A percentile compares a stretch with the other conserved stretches of the same genome.
phyloP scores from a whole-genome alignment of 306 rosid genomes.

The Corylus americana region DNA sequence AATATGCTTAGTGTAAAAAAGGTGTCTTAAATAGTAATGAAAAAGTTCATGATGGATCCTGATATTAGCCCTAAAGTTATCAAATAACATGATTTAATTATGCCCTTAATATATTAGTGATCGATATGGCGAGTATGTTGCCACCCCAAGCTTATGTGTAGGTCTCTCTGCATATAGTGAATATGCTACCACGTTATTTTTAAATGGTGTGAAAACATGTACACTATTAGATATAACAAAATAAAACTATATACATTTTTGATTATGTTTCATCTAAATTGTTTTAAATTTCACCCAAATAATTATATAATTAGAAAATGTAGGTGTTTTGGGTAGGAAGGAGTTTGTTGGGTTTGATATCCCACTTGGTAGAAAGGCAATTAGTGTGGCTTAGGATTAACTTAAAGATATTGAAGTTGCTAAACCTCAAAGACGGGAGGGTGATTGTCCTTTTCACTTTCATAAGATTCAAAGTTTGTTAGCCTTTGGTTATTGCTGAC shows the following conservation, averaged over 20 bases:
- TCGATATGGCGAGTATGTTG: too few species aligned
- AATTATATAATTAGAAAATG: background rate
- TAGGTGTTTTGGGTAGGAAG: background rate
- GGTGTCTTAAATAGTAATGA: background rate
- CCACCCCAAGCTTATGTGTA: too few species aligned
- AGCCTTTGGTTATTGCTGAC: conserved; percentile 13
- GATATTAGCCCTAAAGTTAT: background rate
- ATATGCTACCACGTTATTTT: too few species aligned
- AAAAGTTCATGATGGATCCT: background rate
- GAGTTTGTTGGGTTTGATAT: conserved; percentile 22
- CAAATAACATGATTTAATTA: background rate
- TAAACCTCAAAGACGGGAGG: conserved; percentile 14
- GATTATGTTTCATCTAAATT: too few species aligned
- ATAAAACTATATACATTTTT: too few species aligned
- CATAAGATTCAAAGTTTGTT: conserved; percentile 23
- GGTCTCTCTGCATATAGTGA: too few species aligned
- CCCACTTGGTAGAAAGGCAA: background rate
- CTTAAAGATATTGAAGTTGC: conserved; percentile 21
- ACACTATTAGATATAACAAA: too few species aligned
- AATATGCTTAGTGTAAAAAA: background rate
- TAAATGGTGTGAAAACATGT: too few species aligned
- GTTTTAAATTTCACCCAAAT: too few species aligned
- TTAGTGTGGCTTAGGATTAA: conserved; percentile 26
- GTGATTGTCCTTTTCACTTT: conserved; percentile 22
- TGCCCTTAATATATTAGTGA: background rate